Evolutionary conservation across 805 yeast genomes (phyloP).

Genomic region (Cyberlindnera veronae): DNA sequence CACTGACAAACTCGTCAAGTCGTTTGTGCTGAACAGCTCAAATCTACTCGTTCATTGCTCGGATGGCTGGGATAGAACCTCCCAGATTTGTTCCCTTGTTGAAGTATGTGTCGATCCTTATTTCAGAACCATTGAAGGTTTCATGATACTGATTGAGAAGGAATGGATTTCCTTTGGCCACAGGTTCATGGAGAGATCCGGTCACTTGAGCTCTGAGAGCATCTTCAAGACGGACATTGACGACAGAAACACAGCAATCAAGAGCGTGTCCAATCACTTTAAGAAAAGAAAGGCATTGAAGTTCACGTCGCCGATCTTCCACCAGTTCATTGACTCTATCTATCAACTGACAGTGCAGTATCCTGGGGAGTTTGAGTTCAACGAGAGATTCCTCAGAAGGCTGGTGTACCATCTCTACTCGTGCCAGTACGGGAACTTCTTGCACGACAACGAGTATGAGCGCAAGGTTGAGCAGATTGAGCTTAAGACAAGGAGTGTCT

Average conservation of each 20-base stretch:
- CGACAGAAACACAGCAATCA: constrained; percentile 37
- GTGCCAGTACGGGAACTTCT: constrained; percentile 91
- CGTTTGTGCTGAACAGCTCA: constrained; percentile 77
- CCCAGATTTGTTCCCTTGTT: constrained; percentile 80
- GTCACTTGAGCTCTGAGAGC: constrained; percentile 47
- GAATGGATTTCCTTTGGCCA: constrained; percentile 97
- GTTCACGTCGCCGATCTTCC: constrained; percentile 86
- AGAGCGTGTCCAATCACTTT: constrained; percentile 43
- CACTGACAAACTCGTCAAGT: constrained; percentile 72
- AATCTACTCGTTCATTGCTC: constrained; percentile 90
- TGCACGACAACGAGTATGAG: constrained; percentile 72
- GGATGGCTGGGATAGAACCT: constrained; percentile 98
- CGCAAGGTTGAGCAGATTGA: constrained; percentile 34
- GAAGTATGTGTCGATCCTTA: constrained; percentile 89
- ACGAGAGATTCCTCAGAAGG: constrained; percentile 82
- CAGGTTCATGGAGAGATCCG: constrained; percentile 78
- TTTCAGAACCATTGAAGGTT: constrained; percentile 84
- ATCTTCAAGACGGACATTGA: constrained; percentile 42
- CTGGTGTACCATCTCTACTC: constrained; percentile 85
- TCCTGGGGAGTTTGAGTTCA: constrained; percentile 77
- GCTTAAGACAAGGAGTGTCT: constrained; percentile 70
- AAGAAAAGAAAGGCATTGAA: constrained; percentile 48
- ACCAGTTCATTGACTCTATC: constrained; percentile 87
- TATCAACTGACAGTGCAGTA: constrained; percentile 73
- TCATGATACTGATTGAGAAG: constrained; percentile 79